phyloP scores from a whole-genome alignment of 2,329 filamentous ascomycete genomes.

The Aureobasidium sp. region DNA sequence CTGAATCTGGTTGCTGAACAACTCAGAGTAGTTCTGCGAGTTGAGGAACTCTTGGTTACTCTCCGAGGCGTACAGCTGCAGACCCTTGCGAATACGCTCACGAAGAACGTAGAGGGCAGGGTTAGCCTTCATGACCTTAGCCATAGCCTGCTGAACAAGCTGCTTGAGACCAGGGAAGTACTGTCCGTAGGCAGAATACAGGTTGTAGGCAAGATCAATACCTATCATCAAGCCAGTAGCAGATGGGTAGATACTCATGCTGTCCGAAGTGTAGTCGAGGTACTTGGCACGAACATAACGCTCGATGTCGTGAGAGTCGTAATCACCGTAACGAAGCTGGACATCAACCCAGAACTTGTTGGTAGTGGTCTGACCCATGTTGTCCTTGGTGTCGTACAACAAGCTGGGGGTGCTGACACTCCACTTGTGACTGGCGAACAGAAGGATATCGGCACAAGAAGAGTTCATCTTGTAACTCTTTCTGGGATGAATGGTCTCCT shows the following conservation, averaged over 20 bases:
- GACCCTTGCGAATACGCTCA: slow-evolving; percentile 95
- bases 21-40: slow-evolving; percentile 97
- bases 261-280: slow-evolving; percentile 96
- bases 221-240: slow-evolving; percentile 96
- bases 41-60: slow-evolving; percentile 99
- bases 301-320: slow-evolving; percentile 98
- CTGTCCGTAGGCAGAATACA: slow-evolving; percentile 96
- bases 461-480: slow-evolving; percentile 99
- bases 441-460: slow-evolving; percentile 90
- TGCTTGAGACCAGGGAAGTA: slow-evolving; percentile 98
- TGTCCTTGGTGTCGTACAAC: slow-evolving; percentile 92
- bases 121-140: slow-evolving; percentile 99
- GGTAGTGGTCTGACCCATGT: slow-evolving; percentile 85
- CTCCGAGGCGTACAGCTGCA: slow-evolving; percentile 95
- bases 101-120: slow-evolving; percentile 91
- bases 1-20: slow-evolving; percentile 98
- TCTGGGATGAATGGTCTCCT: slow-evolving; percentile 96
- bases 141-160: slow-evolving; percentile 95
- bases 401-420: slow-evolving; percentile 91
- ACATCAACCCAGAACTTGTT: slow-evolving; percentile 99
- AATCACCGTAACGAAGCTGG: slow-evolving; percentile 92
- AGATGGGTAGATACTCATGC: slow-evolving; percentile 96
- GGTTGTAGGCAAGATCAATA: slow-evolving; percentile 94
- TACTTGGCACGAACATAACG: slow-evolving; percentile 97
- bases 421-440: slow-evolving; percentile 98